Conservation (phyloP, 106 monocot genomes). For the Dioscorea dumetorum region DNA sequence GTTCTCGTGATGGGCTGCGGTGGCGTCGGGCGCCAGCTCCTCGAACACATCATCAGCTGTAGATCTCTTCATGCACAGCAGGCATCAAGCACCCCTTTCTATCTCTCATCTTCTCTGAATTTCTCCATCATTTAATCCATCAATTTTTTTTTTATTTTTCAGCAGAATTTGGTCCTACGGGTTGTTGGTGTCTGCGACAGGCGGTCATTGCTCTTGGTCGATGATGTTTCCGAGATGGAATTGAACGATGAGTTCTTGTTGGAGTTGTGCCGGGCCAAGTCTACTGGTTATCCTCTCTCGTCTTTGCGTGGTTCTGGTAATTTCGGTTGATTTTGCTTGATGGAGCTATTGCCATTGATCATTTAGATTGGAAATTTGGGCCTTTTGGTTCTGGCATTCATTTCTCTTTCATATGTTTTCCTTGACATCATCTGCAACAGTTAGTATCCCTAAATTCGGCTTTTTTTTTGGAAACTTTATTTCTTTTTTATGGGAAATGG, state of each 20-base stretch:
- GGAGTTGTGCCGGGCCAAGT: constrained; percentile 56
- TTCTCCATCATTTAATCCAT: too few species aligned
- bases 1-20: constrained; percentile 79
- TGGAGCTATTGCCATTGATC: background rate
- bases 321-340: background rate
- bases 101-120: background rate
- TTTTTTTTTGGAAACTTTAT: too few species aligned
- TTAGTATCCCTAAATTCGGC: too few species aligned
- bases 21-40: constrained; percentile 89
- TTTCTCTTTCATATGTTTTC: background rate
- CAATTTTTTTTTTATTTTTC: background rate
- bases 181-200: constrained; percentile 85
- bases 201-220: constrained; percentile 51
- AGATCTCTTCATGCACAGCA: constrained; percentile 68
- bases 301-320: constrained; percentile 29
- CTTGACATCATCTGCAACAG: too few species aligned
- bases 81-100: constrained; percentile 20
- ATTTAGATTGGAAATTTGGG: background rate
- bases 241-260: constrained; percentile 43
- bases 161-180: constrained; percentile 63
- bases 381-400: background rate
- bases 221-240: constrained; percentile 36
- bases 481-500: too few species aligned
- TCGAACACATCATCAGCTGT: constrained; percentile 73
- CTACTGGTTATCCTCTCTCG: constrained; percentile 52